A percentile compares a stretch with the other conserved stretches of the same genome.
These are phyloP conservation scores for Eimeria acervulina DNA, from an alignment of 169 alveolate genomes.

Conservation along the genomic window DNA sequence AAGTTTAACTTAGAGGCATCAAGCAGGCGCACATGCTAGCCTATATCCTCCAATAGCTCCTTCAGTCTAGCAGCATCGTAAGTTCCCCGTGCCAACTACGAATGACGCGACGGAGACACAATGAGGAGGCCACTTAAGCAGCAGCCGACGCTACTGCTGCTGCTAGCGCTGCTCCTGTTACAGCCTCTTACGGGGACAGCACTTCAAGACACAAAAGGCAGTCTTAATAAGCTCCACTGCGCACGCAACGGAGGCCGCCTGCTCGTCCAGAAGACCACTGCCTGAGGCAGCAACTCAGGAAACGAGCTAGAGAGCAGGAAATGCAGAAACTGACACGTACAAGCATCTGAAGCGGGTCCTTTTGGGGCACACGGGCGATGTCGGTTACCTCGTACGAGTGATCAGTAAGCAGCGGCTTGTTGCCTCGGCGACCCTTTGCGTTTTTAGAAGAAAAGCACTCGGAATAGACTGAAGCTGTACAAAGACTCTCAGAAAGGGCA, in stretches of 20 bases:
- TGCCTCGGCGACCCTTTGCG: neutral
- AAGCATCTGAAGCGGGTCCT: too few species aligned
- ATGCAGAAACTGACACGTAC: too few species aligned
- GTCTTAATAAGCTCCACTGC: too few species aligned
- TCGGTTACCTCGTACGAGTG: too few species aligned
- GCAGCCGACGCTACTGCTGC: neutral
- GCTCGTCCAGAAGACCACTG: too few species aligned
- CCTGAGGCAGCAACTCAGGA: too few species aligned
- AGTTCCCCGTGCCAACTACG: neutral
- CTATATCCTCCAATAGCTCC: neutral
- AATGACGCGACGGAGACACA: neutral
- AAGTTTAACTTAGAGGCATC: neutral
- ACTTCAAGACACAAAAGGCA: too few species aligned
- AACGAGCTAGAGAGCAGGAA: too few species aligned
- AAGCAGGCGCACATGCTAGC: neutral
- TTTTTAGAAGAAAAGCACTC: neutral
- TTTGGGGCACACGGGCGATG: too few species aligned
- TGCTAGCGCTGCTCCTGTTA: slow-evolving; percentile 10
- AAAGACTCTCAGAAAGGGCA: neutral
- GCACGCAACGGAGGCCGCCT: too few species aligned
- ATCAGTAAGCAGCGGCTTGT: neutral
- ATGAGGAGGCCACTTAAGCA: too few species aligned
- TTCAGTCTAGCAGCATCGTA: neutral
- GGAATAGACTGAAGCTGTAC: neutral
- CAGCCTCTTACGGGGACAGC: neutral